phyloP scores from a whole-genome alignment of 2,329 filamentous ascomycete species.

The Gliomastix tumulicola region DNA sequence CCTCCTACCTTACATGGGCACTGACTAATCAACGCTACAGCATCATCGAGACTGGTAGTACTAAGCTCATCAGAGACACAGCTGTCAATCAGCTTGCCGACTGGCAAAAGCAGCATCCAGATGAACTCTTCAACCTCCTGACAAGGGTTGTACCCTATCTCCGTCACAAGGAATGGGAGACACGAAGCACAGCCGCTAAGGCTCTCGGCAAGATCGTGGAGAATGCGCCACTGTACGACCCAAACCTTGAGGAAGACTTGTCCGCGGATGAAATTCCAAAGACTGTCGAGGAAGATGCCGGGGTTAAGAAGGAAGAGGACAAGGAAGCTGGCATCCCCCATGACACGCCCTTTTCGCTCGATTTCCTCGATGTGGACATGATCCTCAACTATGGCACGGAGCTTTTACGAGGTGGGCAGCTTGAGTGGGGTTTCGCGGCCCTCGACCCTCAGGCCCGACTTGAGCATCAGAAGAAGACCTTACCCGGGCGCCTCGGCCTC shows the following conservation, averaged over 20 bases:
- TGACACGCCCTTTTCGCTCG: conserved; percentile 63
- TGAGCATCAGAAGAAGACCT: conserved; percentile 81
- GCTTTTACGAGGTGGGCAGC: conserved; percentile 75
- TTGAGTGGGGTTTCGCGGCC: conserved; percentile 77
- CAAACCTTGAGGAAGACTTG: conserved; percentile 70
- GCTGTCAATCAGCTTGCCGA: conserved; percentile 95
- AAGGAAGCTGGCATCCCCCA: conserved; percentile 24
- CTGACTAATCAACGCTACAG: no score
- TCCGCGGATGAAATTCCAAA: conserved; percentile 27
- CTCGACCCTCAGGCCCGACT: conserved; percentile 78
- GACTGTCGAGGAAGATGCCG: conserved; percentile 34
- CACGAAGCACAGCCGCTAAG: conserved; percentile 84
- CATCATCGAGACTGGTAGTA: conserved; percentile 95
- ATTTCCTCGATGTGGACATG: conserved; percentile 67
- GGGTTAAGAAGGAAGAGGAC: conserved; percentile 51
- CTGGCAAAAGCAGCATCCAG: conserved; percentile 95
- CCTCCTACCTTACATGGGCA: no score
- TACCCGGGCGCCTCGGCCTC: conserved; percentile 75
- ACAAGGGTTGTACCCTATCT: conserved; percentile 94
- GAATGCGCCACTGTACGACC: conserved; percentile 81
- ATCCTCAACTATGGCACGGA: conserved; percentile 81
- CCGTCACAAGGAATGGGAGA: conserved; percentile 95
- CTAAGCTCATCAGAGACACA: conserved; percentile 90
- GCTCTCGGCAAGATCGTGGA: conserved; percentile 91
- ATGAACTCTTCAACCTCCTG: conserved; percentile 93